phyloP scores from a whole-genome alignment of 108 stramenopile genomes.

The Skeletonema potamos region DNA sequence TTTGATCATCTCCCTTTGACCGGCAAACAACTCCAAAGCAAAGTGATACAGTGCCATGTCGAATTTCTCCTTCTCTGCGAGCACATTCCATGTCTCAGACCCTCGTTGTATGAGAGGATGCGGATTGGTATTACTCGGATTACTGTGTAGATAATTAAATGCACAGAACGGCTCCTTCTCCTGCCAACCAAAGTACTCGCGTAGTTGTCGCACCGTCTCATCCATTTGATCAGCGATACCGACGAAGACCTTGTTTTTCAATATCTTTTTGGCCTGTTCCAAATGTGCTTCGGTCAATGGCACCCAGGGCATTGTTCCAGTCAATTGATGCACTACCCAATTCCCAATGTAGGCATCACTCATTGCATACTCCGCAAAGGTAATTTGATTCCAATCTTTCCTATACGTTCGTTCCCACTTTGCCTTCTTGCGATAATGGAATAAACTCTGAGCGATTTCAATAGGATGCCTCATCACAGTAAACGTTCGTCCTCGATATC shows the following conservation, averaged over 20 bases:
- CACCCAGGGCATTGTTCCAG: constrained; percentile 39
- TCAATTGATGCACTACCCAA: constrained; percentile 41
- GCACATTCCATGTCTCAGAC: constrained; percentile 24
- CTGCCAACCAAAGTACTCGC: constrained; percentile 24
- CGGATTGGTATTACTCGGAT: neutral
- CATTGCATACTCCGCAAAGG: constrained; percentile 26
- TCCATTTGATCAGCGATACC: constrained; percentile 36
- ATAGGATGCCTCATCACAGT: constrained; percentile 35
- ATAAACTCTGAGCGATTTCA: constrained; percentile 34
- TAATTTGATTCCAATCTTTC: constrained; percentile 27
- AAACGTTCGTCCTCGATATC: constrained; percentile 26
- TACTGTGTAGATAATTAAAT: constrained; percentile 1
- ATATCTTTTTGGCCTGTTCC: constrained; percentile 21
- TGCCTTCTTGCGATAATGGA: constrained; percentile 40
- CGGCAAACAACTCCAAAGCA: constrained; percentile 26
- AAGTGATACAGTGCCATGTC: constrained; percentile 45
- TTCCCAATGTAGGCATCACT: constrained; percentile 27
- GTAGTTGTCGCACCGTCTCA: constrained; percentile 31
- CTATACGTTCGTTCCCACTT: constrained; percentile 39
- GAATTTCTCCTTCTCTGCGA: constrained; percentile 35
- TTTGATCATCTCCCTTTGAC: neutral
- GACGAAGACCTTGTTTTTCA: constrained; percentile 28
- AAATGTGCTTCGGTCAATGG: constrained; percentile 25
- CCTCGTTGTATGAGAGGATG: constrained; percentile 7
- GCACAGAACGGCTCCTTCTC: constrained; percentile 13